Evolutionary conservation across 352 stramenopile genomes (phyloP).

Genomic region (Phytophthora sp.): DNA sequence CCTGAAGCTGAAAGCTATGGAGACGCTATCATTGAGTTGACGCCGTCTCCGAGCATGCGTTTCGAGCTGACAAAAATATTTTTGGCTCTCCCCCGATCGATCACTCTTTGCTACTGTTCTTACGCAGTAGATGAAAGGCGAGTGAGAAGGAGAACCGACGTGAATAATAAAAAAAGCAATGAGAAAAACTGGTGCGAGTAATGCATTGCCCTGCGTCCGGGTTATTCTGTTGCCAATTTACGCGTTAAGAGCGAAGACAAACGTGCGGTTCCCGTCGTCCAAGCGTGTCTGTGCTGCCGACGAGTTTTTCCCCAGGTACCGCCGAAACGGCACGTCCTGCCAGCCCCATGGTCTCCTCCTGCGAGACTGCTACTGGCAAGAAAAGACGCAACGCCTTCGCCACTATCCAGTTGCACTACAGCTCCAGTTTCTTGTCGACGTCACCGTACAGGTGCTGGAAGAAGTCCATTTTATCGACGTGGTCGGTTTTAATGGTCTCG

Average conservation of each 20-base stretch:
- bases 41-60: too few species aligned
- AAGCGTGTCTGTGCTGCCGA: neutral
- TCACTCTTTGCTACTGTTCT: conserved; percentile 19
- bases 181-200: neutral
- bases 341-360: too few species aligned
- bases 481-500: conserved; percentile 87
- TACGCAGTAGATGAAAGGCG: conserved; percentile 1
- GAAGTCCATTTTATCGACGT: conserved; percentile 85
- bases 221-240: too few species aligned
- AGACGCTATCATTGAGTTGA: neutral
- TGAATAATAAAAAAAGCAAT: conserved; percentile 34
- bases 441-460: conserved; percentile 84
- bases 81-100: conserved; percentile 11
- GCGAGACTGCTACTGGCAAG: too few species aligned
- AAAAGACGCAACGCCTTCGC: too few species aligned
- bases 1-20: conserved; percentile 1
- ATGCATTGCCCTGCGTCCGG: too few species aligned
- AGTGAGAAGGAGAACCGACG: conserved; percentile 16
- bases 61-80: conserved; percentile 31
- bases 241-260: too few species aligned
- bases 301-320: too few species aligned
- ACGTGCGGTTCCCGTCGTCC: too few species aligned
- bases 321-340: too few species aligned
- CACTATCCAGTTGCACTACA: too few species aligned
- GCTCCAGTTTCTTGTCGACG: conserved; percentile 64